Evolutionary conservation across 805 yeast species (phyloP).

Genomic region (Saturnispora sekii): DNA sequence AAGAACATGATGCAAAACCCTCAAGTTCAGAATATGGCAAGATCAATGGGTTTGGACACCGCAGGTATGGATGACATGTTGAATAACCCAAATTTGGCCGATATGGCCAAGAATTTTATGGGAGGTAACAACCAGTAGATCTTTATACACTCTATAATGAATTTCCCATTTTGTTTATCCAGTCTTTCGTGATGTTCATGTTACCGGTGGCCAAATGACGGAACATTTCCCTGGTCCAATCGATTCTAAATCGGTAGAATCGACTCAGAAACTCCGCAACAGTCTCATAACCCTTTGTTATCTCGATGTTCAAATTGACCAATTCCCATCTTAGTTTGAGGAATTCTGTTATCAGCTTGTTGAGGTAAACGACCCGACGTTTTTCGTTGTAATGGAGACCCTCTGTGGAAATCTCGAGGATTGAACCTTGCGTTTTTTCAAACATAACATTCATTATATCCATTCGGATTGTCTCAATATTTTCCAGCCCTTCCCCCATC

Average conservation of each 20-base stretch:
- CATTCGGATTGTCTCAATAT: slow-evolving; percentile 3
- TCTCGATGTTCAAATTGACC: slow-evolving; percentile 33
- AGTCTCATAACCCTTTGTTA: slow-evolving; percentile 47
- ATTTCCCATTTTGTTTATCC: neutral
- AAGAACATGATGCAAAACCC: slow-evolving; percentile 76
- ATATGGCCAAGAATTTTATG: slow-evolving; percentile 63
- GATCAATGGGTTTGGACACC: slow-evolving; percentile 59
- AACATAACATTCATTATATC: slow-evolving; percentile 2
- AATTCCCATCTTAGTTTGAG: slow-evolving; percentile 35
- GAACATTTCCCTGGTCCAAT: slow-evolving; percentile 31
- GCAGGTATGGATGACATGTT: slow-evolving; percentile 53
- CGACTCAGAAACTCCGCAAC: slow-evolving; percentile 56
- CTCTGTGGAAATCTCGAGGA: neutral
- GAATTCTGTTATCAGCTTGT: slow-evolving; percentile 31
- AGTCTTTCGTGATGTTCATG: neutral
- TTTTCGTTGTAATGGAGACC: slow-evolving; percentile 37
- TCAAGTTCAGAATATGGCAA: slow-evolving; percentile 82
- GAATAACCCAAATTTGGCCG: slow-evolving; percentile 71
- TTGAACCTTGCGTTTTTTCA: slow-evolving; percentile 2
- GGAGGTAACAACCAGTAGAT: slow-evolving; percentile 26
- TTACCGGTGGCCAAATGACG: slow-evolving; percentile 26
- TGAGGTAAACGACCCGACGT: slow-evolving; percentile 38
- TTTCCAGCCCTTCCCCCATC: neutral
- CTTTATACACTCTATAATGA: neutral
- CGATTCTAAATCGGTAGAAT: slow-evolving; percentile 42